Evolutionary conservation across 202 grass and related monocot species (phyloP), one percentile per base, ranked within the genome.

Genomic region (Schoenoplectus triqueter): DNA sequence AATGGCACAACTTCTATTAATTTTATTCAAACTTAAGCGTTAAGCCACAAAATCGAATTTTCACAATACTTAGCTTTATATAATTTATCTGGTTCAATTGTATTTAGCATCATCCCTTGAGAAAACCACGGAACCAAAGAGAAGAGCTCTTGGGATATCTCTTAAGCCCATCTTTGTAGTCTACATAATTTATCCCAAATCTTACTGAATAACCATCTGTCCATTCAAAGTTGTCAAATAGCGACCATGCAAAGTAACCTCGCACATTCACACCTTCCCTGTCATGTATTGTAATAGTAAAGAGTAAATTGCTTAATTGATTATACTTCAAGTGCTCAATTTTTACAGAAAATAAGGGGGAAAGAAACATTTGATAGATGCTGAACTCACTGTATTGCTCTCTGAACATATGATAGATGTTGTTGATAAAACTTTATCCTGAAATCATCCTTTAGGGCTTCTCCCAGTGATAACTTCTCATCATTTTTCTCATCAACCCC

Each of bases 221-320:
- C 94, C 92, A 97, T 78, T 97, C 94, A 4, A 94, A 94, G 22
- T 97, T 92, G 75, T 97, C 94, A 39, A 92, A 87, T n/a, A 97
- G 71, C 0, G 90, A 92, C 94, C 94, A 97, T 47, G 92, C 92
- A 64, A 97, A 94, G 67, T 94, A 97, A 69, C 92, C 94, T 76
- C 52, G 84, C 41, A 97, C 75, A 20, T 94, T 64, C 22, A 80
- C 87, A 66, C 92, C 90, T 85, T 91, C 8, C 86, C 95, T 97
- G 88, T n/a, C 3, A 90, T 86, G 15, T 40, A 31, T 68, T 22
- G 60, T 2, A 57, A 31, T 31, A 31, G 31, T 31, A 31, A 31
- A 31, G 31, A 31, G 31, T 31, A 31, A 31, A 31, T 31, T 31
- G 31, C 31, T 31, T 31, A 31, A 42, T 31, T 65, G 10, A 18